A percentile compares a stretch with the other conserved stretches of the same genome.
Evolutionary conservation across 768 basidiomycete species (phyloP).

Genomic region (Boletus speciosus): DNA sequence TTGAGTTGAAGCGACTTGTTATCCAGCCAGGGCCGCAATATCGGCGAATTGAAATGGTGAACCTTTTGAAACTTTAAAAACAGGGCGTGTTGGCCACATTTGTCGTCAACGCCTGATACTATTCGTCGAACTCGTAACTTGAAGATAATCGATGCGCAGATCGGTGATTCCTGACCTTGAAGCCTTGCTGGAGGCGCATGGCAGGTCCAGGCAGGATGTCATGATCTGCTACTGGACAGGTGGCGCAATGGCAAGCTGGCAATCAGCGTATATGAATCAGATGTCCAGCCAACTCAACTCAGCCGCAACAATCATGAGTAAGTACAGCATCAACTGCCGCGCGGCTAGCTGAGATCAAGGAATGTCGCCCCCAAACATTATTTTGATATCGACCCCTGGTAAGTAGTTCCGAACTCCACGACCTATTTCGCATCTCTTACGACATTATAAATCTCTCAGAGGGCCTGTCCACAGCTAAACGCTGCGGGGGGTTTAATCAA

Average conservation of each 20-base stretch:
- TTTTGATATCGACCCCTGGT: conserved; percentile 12
- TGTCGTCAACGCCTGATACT: conserved; percentile 14
- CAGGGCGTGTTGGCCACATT: conserved; percentile 14
- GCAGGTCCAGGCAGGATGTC: background rate
- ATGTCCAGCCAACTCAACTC: conserved; percentile 2
- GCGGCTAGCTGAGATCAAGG: conserved; percentile 22
- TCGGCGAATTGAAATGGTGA: conserved; percentile 8
- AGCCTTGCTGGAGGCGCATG: conserved; percentile 25
- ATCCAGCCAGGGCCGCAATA: conserved; percentile 11
- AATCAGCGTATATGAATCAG: conserved; percentile 21
- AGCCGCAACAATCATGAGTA: conserved; percentile 1
- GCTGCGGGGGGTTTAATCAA: conserved; percentile 15
- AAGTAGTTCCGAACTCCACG: conserved; percentile 21
- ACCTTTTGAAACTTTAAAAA: conserved; percentile 1
- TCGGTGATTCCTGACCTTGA: conserved; percentile 4
- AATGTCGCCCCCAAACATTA: conserved; percentile 9
- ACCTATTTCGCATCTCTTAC: conserved; percentile 18
- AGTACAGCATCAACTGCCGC: conserved; percentile 16
- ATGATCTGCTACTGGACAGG: conserved; percentile 3
- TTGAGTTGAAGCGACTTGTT: background rate
- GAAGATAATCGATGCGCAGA: conserved; percentile 11
- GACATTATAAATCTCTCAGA: conserved; percentile 14
- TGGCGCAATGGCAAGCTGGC: conserved; percentile 21
- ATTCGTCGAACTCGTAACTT: conserved; percentile 5
- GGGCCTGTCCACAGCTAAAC: conserved; percentile 4